Conservation (phyloP, 371 early-diverging fungal genomes). For the Capillidium heterosporum region DNA sequence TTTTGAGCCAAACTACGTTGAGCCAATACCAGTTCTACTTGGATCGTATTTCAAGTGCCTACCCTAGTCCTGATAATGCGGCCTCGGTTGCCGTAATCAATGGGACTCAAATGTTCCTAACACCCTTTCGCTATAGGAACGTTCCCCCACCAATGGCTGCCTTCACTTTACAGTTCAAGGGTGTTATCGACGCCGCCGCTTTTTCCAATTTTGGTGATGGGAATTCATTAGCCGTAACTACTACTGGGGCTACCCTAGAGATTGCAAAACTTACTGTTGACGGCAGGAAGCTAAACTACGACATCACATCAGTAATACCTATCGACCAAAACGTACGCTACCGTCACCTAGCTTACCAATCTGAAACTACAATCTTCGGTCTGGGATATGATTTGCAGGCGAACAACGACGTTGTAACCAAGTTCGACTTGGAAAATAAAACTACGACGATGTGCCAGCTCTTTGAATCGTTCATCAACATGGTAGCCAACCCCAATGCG, state of each 20-base stretch:
- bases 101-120: slow-evolving; percentile 46
- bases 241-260: background rate
- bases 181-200: slow-evolving; percentile 32
- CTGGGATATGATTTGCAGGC: background rate
- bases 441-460: too few species aligned
- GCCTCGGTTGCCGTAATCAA: slow-evolving; percentile 63
- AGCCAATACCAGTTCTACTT: slow-evolving; percentile 26
- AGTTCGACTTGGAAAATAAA: background rate
- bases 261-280: background rate
- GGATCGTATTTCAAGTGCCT: slow-evolving; percentile 34
- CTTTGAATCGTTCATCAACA: too few species aligned
- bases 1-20: slow-evolving; percentile 24
- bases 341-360: background rate
- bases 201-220: slow-evolving; percentile 39
- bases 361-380: background rate
- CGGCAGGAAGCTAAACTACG: background rate
- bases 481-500: too few species aligned
- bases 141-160: slow-evolving; percentile 89
- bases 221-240: slow-evolving; percentile 45
- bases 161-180: slow-evolving; percentile 18
- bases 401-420: background rate
- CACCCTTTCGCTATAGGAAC: slow-evolving; percentile 71
- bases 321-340: background rate
- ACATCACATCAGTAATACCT: background rate
- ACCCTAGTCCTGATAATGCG: slow-evolving; percentile 25